Base-by-base conservation (phyloP, 768 basidiomycete genomes). In the Paxillus rubicundulus region DNA sequence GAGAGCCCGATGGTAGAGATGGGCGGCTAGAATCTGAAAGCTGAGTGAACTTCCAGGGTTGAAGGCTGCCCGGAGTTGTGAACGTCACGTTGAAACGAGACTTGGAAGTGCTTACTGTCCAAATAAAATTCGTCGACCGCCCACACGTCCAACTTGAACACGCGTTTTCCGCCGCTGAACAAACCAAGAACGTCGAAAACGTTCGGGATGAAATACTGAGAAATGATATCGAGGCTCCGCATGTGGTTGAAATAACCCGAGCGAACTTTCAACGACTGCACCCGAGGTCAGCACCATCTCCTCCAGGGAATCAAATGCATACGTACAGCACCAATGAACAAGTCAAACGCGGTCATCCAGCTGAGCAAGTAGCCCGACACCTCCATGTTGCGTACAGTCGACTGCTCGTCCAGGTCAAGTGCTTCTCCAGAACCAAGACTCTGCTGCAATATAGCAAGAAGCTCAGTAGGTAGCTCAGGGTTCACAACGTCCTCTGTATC, bases 341-440 rank as follows among this genome's bases (percentile, higher is more conserved):
- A 74, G 61, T 94, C 91, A 55, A 97, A 86, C 1, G 86, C 65
- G n/a, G 92, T 72, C 86, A 95, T 89, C 94, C 93, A 97, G 2
- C 79, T 81, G 9, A 97, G 77, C n/a, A 97, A 71, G 56, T 82
- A 81, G 4, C 86, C 84, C 55, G 89, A 83, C 2, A 80, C 63
- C 45, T 73, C 75, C 76, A 68, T 57, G 51, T 58, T 63, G 54
- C 45, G 56, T 5, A 44, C 24, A 54, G 69, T 45, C 50, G 81
- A 74, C 57, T 74, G 67, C 45, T 74, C 72, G 2, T 72, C 68
- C 2, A 70, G 61, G 33, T 76, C 75, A 21, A 73, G 69, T 8
- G 50, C 62, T 7, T 76, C 77, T 4, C 72, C 74, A 0, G 72
- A 63, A 9, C 71, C 61, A 21, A 85, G 59, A 41, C 67, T 75